Evolutionary conservation across 1,284 basidiomycete genomes (phyloP).

Genomic region (Ustilago trichophora): DNA sequence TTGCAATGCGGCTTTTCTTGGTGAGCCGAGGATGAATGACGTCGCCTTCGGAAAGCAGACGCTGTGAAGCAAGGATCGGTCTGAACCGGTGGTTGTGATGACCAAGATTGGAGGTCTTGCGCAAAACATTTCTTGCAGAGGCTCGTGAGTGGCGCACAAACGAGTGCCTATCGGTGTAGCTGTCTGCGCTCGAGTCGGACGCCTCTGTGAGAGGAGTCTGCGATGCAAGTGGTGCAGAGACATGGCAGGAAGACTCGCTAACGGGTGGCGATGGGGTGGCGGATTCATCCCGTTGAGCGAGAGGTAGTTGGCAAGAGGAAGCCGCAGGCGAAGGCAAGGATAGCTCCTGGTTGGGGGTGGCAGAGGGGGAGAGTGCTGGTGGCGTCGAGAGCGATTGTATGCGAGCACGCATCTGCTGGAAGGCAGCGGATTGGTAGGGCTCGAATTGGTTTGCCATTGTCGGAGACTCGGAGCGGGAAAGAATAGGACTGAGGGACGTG

Average conservation of each 20-base stretch:
- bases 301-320: slow-evolving; percentile 2
- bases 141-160: no score
- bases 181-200: slow-evolving; percentile 25
- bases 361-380: slow-evolving; percentile 4
- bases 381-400: slow-evolving; percentile 12
- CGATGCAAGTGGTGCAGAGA: not conserved
- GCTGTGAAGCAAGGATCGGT: slow-evolving; percentile 1
- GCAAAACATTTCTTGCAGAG: no score
- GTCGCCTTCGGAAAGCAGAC: slow-evolving; percentile 26
- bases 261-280: slow-evolving; percentile 23
- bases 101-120: not conserved
- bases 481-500: not conserved
- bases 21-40: slow-evolving; percentile 3
- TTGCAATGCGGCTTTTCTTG: slow-evolving; percentile 8
- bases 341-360: no score
- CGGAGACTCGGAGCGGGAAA: no score
- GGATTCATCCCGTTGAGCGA: not conserved
- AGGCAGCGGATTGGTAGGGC: slow-evolving; percentile 17
- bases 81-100: not conserved
- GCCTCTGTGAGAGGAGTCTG: slow-evolving; percentile 12
- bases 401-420: slow-evolving; percentile 5
- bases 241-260: slow-evolving; percentile 13
- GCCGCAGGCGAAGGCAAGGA: not conserved
- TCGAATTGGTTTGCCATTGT: not conserved
- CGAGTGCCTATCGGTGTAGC: slow-evolving; percentile 4